phyloP scores from a whole-genome alignment of 805 yeast species.

The Wickerhamomyces alni region DNA sequence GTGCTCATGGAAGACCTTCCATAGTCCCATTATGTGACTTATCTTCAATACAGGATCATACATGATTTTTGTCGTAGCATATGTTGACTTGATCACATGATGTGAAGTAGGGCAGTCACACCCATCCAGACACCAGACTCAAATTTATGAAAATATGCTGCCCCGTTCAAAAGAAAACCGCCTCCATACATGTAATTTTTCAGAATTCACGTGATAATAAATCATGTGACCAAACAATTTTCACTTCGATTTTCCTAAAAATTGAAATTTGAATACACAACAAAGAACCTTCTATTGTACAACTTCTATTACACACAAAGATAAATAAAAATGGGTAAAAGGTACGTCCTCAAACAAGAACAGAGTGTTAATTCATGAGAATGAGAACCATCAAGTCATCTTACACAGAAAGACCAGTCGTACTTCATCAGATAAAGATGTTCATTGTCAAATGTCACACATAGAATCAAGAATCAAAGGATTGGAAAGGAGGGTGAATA shows the following conservation, averaged over 20 bases:
- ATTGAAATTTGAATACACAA: conserved; percentile 15
- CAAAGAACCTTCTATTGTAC: conserved; percentile 4
- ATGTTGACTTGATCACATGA: background rate
- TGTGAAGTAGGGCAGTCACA: background rate
- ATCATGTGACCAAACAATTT: conserved; percentile 12
- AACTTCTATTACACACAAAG: conserved; percentile 10
- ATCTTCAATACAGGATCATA: background rate
- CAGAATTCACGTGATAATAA: background rate
- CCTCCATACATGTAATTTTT: background rate
- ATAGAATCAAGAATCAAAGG: too few relatives aligned
- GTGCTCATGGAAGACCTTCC: conserved; percentile 87
- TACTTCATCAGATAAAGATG: too few relatives aligned
- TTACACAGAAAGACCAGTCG: background rate
- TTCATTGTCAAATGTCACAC: too few relatives aligned
- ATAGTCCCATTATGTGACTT: conserved; percentile 44
- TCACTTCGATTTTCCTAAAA: conserved; percentile 8
- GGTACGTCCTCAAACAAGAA: conserved; percentile 15
- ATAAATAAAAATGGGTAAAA: conserved; percentile 24
- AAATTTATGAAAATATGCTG: background rate
- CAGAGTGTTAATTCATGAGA: background rate
- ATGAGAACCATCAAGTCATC: background rate
- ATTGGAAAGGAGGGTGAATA: background rate
- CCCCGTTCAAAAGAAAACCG: background rate
- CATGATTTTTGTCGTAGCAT: background rate
- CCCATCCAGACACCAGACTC: background rate